These are phyloP conservation scores for Lanmaoa rubissima DNA, from an alignment of 768 basidiomycete species.

Conservation along the genomic window DNA sequence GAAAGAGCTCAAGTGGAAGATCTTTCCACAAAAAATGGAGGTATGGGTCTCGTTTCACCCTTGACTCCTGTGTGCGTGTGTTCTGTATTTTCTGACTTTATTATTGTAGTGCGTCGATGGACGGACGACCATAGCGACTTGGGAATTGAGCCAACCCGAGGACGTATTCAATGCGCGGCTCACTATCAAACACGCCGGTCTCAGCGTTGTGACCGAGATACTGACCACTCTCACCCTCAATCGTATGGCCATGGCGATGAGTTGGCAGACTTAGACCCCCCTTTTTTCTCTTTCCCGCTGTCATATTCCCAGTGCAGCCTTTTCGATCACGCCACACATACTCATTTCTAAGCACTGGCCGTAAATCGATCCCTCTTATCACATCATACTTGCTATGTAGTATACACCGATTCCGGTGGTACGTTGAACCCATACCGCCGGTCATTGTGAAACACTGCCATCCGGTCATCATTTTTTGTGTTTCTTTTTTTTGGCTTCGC, in stretches of 20 bases:
- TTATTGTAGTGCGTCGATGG: slow-evolving; percentile 58
- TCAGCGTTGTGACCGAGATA: slow-evolving; percentile 71
- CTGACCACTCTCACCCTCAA: slow-evolving; percentile 73
- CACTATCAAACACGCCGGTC: slow-evolving; percentile 54
- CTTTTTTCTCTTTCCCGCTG: not conserved
- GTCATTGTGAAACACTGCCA: slow-evolving; percentile 20
- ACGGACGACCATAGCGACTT: slow-evolving; percentile 58
- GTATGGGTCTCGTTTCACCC: slow-evolving; percentile 33
- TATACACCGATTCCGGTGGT: slow-evolving; percentile 3
- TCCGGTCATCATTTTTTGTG: not conserved
- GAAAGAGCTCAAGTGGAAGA: slow-evolving; percentile 74
- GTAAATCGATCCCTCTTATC: not conserved
- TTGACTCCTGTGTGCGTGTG: not conserved
- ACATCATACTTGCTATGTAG: not conserved
- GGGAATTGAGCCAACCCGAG: slow-evolving; percentile 60
- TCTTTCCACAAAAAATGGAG: slow-evolving; percentile 63
- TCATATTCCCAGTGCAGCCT: not conserved
- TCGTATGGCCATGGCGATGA: slow-evolving; percentile 61
- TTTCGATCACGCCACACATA: slow-evolving; percentile 2
- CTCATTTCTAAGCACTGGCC: slow-evolving; percentile 6
- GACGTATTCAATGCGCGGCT: slow-evolving; percentile 60
- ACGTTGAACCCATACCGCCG: not conserved
- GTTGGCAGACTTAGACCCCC: slow-evolving; percentile 41
- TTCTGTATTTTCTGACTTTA: slow-evolving; percentile 1
- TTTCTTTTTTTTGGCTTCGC: not conserved